Conservation (phyloP, 1,139 yeast species). For the Candida labiduridarum region DNA sequence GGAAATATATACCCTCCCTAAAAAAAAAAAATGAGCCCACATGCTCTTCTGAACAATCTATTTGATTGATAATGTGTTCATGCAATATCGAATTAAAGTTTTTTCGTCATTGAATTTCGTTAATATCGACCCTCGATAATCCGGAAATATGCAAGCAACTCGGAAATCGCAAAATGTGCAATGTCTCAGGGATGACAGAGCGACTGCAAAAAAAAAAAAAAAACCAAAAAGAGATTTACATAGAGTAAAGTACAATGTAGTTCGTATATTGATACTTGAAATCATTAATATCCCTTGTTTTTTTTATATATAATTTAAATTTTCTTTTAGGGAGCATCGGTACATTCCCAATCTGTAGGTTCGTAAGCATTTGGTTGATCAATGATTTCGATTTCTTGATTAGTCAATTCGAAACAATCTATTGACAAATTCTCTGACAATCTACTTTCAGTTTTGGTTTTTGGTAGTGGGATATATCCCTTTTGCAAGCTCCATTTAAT, state of each 20-base stretch:
- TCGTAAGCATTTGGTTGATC: slow-evolving; percentile 53
- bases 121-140: not conserved
- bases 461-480: slow-evolving; percentile 47
- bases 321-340: slow-evolving; percentile 49
- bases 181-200: not conserved
- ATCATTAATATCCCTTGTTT: not conserved
- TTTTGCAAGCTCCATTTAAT: slow-evolving; percentile 42
- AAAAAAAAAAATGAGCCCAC: too few relatives aligned
- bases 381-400: slow-evolving; percentile 40
- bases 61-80: too few relatives aligned
- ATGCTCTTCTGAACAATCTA: too few relatives aligned
- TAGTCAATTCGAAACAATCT: slow-evolving; percentile 50
- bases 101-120: too few relatives aligned
- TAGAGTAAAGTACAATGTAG: not conserved
- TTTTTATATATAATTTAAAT: not conserved
- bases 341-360: slow-evolving; percentile 74
- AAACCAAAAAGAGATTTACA: not conserved
- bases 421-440: slow-evolving; percentile 42
- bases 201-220: not conserved
- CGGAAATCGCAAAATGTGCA: not conserved
- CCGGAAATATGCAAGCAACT: not conserved
- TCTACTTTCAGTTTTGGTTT: slow-evolving; percentile 30
- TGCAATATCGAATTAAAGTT: too few relatives aligned
- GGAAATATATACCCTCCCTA: too few relatives aligned
- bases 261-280: not conserved